Evolutionary conservation across 2,329 filamentous ascomycete species (phyloP).

Genomic region (Diplodia corticola): DNA sequence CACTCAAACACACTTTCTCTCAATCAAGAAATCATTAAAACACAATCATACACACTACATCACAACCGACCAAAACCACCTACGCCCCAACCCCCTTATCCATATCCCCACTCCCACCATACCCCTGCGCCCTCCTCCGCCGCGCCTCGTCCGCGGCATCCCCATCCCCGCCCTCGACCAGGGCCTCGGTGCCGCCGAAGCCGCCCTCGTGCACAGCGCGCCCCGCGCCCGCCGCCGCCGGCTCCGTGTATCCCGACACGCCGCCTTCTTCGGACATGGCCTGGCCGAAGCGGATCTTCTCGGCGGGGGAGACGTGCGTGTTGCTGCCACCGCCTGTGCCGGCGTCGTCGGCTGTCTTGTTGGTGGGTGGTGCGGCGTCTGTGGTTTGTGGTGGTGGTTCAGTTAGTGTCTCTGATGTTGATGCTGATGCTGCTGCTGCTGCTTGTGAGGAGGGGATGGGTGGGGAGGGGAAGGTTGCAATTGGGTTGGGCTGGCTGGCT

Average conservation of each 20-base stretch:
- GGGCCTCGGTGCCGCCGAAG: slow-evolving; percentile 32
- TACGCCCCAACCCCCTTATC: slow-evolving; percentile 53
- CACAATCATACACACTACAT: background rate
- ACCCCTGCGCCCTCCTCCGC: slow-evolving; percentile 52
- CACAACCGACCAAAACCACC: background rate
- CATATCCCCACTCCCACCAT: slow-evolving; percentile 52
- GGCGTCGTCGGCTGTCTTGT: slow-evolving; percentile 41
- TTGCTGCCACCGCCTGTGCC: no score
- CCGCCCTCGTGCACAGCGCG: slow-evolving; percentile 43
- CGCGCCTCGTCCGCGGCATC: slow-evolving; percentile 41
- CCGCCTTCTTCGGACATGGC: slow-evolving; percentile 55
- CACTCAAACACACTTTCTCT: background rate
- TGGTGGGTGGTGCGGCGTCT: slow-evolving; percentile 30
- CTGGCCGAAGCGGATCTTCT: slow-evolving; percentile 58
- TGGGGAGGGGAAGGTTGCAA: background rate
- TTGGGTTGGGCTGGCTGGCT: no score
- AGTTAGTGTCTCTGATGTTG: no score
- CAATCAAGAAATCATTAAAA: background rate
- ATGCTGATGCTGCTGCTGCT: no score
- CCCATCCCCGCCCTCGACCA: slow-evolving; percentile 37
- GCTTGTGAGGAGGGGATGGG: background rate
- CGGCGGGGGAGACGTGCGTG: slow-evolving; percentile 42
- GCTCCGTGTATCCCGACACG: slow-evolving; percentile 54
- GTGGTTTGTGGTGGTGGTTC: slow-evolving; percentile 8
- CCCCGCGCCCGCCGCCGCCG: slow-evolving; percentile 27